Conservation (phyloP, 768 basidiomycete species). For the Lactifluus rugatus region DNA sequence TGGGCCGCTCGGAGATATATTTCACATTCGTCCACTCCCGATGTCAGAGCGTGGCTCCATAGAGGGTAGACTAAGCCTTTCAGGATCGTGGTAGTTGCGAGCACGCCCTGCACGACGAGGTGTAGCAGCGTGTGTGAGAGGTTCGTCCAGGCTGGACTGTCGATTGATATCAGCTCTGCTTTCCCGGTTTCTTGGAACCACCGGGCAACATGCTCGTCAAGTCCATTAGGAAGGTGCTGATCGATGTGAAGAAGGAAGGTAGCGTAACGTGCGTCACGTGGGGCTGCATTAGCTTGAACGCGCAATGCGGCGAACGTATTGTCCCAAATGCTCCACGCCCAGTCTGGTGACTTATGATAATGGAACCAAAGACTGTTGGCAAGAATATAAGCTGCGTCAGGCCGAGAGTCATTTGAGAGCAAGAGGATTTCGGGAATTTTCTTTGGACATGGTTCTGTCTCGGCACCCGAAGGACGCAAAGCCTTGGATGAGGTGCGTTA, state of each 20-base stretch:
- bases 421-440: conserved; percentile 54
- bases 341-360: conserved; percentile 60
- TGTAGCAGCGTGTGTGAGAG: conserved; percentile 53
- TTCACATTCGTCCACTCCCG: conserved; percentile 31
- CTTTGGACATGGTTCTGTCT: conserved; percentile 28
- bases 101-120: conserved; percentile 54
- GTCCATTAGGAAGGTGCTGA: conserved; percentile 62
- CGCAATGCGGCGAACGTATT: conserved; percentile 68
- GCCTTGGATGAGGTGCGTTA: conserved; percentile 25
- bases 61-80: conserved; percentile 70
- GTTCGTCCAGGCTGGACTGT: conserved; percentile 56
- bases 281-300: conserved; percentile 40
- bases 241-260: conserved; percentile 65
- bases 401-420: conserved; percentile 48
- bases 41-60: conserved; percentile 51
- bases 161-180: conserved; percentile 50
- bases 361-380: conserved; percentile 78
- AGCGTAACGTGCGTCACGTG: conserved; percentile 56
- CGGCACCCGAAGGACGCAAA: conserved; percentile 31
- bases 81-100: conserved; percentile 64
- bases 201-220: conserved; percentile 57
- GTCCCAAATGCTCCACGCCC: conserved; percentile 82
- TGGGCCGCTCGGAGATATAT: conserved; percentile 56
- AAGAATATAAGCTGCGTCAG: conserved; percentile 56
- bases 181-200: conserved; percentile 68